Percentiles rank a stretch among this genome's conserved stretches.
These are phyloP conservation scores for Moringa oleifera DNA, from an alignment of 345 rosid species.

Conservation along the genomic window DNA sequence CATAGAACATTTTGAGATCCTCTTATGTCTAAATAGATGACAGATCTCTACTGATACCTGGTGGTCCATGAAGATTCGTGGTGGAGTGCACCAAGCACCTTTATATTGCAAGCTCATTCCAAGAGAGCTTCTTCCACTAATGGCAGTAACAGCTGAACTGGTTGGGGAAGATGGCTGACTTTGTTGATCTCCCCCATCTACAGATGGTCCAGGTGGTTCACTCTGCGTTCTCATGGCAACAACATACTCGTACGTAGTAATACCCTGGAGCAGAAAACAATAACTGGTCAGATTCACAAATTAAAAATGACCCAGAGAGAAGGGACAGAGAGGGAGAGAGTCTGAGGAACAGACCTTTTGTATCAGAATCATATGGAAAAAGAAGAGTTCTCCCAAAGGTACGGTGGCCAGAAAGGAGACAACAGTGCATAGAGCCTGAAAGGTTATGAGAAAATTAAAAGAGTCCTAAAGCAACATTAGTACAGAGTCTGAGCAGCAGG, in stretches of 20 bases:
- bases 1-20: not conserved
- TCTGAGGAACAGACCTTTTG: slow-evolving; percentile 47
- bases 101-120: slow-evolving; percentile 77
- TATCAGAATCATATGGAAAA: slow-evolving; percentile 86
- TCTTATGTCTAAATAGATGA: not conserved
- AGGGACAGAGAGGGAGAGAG: not conserved
- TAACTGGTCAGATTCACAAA: slow-evolving; percentile 9
- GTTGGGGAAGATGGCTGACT: slow-evolving; percentile 77
- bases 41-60: slow-evolving; percentile 37
- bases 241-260: slow-evolving; percentile 90
- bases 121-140: slow-evolving; percentile 85
- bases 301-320: not conserved
- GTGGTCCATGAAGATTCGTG: slow-evolving; percentile 93
- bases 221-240: slow-evolving; percentile 88
- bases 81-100: slow-evolving; percentile 96
- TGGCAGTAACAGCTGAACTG: slow-evolving; percentile 76
- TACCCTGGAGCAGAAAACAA: slow-evolving; percentile 50
- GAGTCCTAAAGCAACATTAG: not conserved
- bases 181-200: slow-evolving; percentile 65
- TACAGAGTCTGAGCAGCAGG: not conserved
- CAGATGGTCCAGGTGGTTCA: slow-evolving; percentile 68
- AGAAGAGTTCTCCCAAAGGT: slow-evolving; percentile 84
- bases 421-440: slow-evolving; percentile 71
- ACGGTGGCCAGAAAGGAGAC: slow-evolving; percentile 77
- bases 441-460: slow-evolving; percentile 10